Evolutionary conservation across 805 yeast genomes (phyloP).

Genomic region (Pichia cephalocereana): DNA sequence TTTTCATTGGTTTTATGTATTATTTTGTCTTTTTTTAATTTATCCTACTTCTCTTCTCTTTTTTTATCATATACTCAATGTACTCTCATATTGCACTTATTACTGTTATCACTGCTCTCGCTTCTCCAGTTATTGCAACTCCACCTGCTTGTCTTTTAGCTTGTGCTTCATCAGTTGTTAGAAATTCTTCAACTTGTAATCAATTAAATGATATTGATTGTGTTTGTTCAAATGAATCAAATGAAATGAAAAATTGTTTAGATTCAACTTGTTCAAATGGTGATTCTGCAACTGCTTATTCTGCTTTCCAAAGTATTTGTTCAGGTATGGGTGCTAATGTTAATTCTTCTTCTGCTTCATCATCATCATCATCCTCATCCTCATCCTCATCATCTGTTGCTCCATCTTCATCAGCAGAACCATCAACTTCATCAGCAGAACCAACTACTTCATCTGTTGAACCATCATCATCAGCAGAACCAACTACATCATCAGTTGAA

Average conservation of each 20-base stretch:
- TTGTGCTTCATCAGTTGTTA: conserved; percentile 67
- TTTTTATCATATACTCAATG: neutral
- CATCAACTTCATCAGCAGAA: conserved; percentile 19
- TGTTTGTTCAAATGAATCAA: conserved; percentile 51
- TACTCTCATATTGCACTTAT: conserved; percentile 15
- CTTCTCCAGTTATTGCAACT: conserved; percentile 41
- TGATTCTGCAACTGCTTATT: conserved; percentile 46
- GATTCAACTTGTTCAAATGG: conserved; percentile 60
- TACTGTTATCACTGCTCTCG: conserved; percentile 29
- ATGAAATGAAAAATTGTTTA: conserved; percentile 54
- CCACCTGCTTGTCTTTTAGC: conserved; percentile 93
- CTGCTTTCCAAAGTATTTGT: conserved; percentile 50
- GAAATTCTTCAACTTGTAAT: conserved; percentile 42
- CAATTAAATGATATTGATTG: conserved; percentile 59
- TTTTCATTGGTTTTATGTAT: too few species aligned
- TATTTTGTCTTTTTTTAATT: too few species aligned
- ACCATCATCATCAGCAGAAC: conserved; percentile 16
- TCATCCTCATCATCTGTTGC: conserved; percentile 22
- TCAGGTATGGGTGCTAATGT: conserved; percentile 33
- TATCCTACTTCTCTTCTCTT: neutral
- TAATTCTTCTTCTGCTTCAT: conserved; percentile 16
- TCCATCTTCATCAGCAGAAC: conserved; percentile 16
- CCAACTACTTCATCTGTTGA: conserved; percentile 17
- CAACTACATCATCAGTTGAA: conserved; percentile 12
- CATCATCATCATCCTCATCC: conserved; percentile 24